These are phyloP conservation scores for Lanmaoa pseudosensibilis DNA, from an alignment of 768 basidiomycete species.

Conservation along the genomic window DNA sequence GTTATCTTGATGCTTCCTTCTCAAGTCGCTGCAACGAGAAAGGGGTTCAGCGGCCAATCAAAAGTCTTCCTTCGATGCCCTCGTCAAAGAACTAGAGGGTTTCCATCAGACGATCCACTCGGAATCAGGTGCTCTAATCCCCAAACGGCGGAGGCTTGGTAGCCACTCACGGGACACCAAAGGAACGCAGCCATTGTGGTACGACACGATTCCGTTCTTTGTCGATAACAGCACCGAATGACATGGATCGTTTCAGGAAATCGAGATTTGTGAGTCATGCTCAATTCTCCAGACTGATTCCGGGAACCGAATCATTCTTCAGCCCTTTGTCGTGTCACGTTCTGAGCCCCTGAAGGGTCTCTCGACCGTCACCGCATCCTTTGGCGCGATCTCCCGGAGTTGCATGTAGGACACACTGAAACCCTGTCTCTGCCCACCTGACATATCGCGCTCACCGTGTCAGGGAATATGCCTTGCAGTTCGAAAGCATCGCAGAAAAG, in stretches of 20 bases:
- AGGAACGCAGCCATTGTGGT: not conserved
- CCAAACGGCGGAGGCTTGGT: not conserved
- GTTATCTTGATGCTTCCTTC: not conserved
- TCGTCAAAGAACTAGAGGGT: conserved; percentile 11
- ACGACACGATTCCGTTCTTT: not conserved
- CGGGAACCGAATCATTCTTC: not conserved
- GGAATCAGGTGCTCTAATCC: not conserved
- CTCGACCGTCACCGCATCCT: conserved; percentile 1
- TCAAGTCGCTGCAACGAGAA: conserved; percentile 16
- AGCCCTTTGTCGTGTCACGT: conserved; percentile 3
- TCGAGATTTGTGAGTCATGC: conserved; percentile 5
- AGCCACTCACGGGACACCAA: not conserved
- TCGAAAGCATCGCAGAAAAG: conserved; percentile 7
- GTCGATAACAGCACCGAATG: not conserved
- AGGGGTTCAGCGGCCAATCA: conserved; percentile 4
- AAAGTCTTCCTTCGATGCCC: conserved; percentile 9
- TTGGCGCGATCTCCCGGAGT: conserved; percentile 5
- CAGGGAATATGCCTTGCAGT: conserved; percentile 8
- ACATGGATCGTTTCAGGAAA: conserved; percentile 1
- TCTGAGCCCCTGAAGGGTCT: not conserved
- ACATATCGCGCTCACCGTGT: not conserved
- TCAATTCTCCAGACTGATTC: not conserved
- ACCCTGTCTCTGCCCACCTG: not conserved
- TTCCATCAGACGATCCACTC: not conserved
- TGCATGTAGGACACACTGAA: conserved; percentile 1